A percentile compares a stretch with the other conserved stretches of the same genome.
Evolutionary conservation across 2,329 filamentous ascomycete genomes (phyloP).

Genomic region (Uncinocarpus reesii): DNA sequence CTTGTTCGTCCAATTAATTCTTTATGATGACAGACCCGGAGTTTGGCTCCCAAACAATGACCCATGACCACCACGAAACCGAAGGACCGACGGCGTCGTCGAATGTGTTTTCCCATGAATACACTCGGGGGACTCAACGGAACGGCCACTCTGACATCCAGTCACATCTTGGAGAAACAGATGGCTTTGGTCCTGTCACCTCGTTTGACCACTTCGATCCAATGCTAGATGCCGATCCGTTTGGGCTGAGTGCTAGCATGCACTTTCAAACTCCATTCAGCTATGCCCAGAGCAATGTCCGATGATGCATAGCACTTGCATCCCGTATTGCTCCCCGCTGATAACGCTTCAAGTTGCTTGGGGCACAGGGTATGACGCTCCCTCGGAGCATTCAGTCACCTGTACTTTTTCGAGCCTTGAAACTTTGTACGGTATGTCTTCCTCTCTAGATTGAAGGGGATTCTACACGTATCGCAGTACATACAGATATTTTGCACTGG

Average conservation of each 20-base stretch:
- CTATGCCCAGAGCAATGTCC: constrained; percentile 33
- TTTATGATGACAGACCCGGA: constrained; percentile 66
- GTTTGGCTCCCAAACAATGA: constrained; percentile 81
- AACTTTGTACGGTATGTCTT: not conserved
- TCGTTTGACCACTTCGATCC: constrained; percentile 65
- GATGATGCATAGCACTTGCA: constrained; percentile 23
- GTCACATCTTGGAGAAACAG: constrained; percentile 24
- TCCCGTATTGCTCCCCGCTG: not conserved
- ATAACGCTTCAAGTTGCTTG: not conserved
- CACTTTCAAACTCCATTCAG: constrained; percentile 76
- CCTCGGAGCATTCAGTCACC: not conserved
- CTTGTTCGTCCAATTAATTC: constrained; percentile 53
- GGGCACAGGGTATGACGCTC: too few relatives aligned
- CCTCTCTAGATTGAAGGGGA: not conserved
- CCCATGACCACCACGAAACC: not conserved
- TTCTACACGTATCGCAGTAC: not conserved
- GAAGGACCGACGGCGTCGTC: constrained; percentile 2
- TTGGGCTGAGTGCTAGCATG: constrained; percentile 88
- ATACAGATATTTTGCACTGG: constrained; percentile 1
- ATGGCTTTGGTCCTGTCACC: constrained; percentile 38
- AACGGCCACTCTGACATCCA: not conserved
- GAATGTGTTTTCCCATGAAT: constrained; percentile 1
- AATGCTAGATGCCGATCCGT: constrained; percentile 84
- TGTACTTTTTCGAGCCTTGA: not conserved
- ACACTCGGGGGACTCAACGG: not conserved